phyloP scores from a whole-genome alignment of 2,329 filamentous ascomycete species.

The Mycogone perniciosa region DNA sequence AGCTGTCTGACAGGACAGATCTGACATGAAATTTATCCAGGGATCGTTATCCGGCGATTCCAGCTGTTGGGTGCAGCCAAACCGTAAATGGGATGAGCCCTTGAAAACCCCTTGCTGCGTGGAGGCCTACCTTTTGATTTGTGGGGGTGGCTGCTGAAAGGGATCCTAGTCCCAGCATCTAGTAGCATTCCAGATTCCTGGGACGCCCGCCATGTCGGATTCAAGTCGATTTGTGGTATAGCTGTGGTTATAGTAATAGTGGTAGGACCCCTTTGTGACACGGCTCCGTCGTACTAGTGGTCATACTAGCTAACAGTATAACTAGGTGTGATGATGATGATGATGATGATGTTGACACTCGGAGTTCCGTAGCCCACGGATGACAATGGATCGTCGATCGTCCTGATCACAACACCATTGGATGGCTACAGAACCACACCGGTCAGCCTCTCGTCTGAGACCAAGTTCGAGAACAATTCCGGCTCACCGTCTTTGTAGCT shows the following conservation, averaged over 20 bases:
- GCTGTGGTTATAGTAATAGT: too few relatives aligned
- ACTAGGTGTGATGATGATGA: too few relatives aligned
- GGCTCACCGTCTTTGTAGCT: not conserved
- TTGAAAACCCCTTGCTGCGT: conserved; percentile 1
- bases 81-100: not conserved
- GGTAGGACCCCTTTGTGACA: too few relatives aligned
- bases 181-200: conserved; percentile 1
- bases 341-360: too few relatives aligned
- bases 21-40: too few relatives aligned
- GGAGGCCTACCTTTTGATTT: not conserved
- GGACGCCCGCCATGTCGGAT: conserved; percentile 2
- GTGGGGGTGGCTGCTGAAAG: conserved; percentile 10
- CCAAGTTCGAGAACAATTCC: conserved; percentile 1
- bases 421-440: not conserved
- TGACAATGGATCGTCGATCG: not conserved
- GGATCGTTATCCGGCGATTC: not conserved
- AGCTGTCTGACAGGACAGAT: not conserved
- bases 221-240: not conserved
- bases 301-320: too few relatives aligned
- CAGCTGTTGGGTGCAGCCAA: not conserved
- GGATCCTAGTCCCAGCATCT: not conserved
- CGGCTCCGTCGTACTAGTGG: too few relatives aligned
- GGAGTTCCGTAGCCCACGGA: too few relatives aligned
- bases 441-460: not conserved
- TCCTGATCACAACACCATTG: not conserved